Evolutionary conservation across 257 asterid genomes (phyloP).

Genomic region (Nyctanthes arbortristis): DNA sequence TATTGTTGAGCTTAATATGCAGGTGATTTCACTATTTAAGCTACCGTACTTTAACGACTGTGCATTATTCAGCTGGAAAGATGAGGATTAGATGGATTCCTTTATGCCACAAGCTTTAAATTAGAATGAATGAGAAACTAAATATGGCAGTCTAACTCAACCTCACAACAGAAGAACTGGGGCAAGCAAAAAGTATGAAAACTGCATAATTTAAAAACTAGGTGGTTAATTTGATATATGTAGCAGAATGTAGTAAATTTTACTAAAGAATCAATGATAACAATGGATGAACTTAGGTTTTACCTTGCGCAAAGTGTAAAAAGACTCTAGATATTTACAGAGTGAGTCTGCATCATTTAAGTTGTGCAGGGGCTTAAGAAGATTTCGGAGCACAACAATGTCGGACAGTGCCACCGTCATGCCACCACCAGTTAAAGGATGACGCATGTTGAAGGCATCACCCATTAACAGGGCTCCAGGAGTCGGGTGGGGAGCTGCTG

Average conservation of each 20-base stretch:
- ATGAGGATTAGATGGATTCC: background rate
- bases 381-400: constrained; percentile 46
- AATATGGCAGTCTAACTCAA: background rate
- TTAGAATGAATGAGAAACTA: background rate
- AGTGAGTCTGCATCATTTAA: constrained; percentile 43
- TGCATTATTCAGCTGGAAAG: background rate
- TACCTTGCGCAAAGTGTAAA: constrained; percentile 57
- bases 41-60: too few relatives aligned
- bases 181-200: background rate
- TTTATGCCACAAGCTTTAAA: background rate
- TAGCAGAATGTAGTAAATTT: background rate
- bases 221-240: background rate
- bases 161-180: background rate
- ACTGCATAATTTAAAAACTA: background rate
- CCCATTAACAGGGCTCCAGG: constrained; percentile 58
- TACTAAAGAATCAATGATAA: background rate
- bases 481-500: constrained; percentile 50
- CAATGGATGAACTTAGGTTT: background rate
- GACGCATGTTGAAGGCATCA: constrained; percentile 64
- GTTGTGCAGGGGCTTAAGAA: constrained; percentile 43
- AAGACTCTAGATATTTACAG: constrained; percentile 47
- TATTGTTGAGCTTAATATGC: too few relatives aligned
- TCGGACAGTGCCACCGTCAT: constrained; percentile 65
- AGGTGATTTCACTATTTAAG: background rate
- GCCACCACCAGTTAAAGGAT: constrained; percentile 66